Base-by-base conservation (phyloP, 2,329 filamentous ascomycete genomes). In the Grosmannia penicillata region DNA sequence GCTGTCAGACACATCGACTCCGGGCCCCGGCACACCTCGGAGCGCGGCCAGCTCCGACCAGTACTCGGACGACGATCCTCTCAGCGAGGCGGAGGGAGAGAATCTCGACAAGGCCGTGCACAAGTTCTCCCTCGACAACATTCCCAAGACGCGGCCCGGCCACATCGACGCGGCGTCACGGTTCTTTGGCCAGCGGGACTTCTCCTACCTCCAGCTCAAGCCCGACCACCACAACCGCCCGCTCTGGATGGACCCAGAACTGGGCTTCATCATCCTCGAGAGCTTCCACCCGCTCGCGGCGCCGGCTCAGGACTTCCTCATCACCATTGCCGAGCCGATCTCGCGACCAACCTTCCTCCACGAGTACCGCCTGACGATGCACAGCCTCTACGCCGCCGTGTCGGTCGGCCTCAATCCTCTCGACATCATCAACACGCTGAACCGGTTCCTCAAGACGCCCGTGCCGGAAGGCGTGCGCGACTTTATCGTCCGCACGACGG, bases 341-440 rank as follows among this genome's bases (percentile, higher is more conserved):
- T 95, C 87, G 26, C 77, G 89, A 43, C 89, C 91, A 41, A 82
- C 78, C 6, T 89, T 86, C 53, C 74, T 96, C 46, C 91, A 96
- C 63, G 89, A 98, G 59, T 96, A 96, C 58, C 74, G 78, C 40
- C 71, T 98, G 50, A 95, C 86, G 3, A 78, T 82, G 19, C 87
- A 96, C 59, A 94, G 85, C 58, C 67, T 98, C 38, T 95, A 96
- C 58, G 89, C 91, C 23, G 91, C 91, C 29, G 84, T 96, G 4
- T 94, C 86, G 7, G 86, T 96, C 42, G 91, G 91, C n/a, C 63
- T 96, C 43, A 79, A 83, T 37, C 84, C 85, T 17, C 68, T 81
- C 37, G 87, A 96, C 56, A 95, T 96, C 46, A 85, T 96, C 50
- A 79, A 79, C 48, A 84, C 86, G 27, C 67, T 96, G 36, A 84